Percentiles rank a stretch among this genome's conserved stretches.
These are phyloP conservation scores for Babesia ovata DNA, from an alignment of 169 alveolate species.

Conservation along the genomic window DNA sequence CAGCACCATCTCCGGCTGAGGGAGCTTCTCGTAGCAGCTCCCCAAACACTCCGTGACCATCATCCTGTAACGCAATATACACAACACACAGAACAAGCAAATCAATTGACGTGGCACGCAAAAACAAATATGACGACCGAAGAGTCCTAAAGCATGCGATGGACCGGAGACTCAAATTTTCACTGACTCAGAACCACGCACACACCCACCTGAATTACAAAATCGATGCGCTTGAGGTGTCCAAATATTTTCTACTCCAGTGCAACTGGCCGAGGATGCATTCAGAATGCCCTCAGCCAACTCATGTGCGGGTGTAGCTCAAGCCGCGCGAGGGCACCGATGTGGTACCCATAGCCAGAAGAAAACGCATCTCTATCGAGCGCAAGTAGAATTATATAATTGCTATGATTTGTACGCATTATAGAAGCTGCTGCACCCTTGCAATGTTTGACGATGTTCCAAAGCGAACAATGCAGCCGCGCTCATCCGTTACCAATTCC, in stretches of 20 bases:
- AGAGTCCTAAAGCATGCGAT: conserved; percentile 3
- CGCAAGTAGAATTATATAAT: not conserved
- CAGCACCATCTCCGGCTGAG: conserved; percentile 71
- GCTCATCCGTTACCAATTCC: too few relatives aligned
- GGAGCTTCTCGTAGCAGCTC: conserved; percentile 63
- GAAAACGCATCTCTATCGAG: not conserved
- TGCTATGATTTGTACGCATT: too few relatives aligned
- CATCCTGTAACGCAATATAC: conserved; percentile 33
- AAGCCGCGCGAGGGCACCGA: conserved; percentile 40
- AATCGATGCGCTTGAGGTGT: conserved; percentile 2
- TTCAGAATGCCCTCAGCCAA: conserved; percentile 8
- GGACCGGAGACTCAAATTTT: not conserved
- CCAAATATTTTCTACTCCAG: not conserved
- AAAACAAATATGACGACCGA: not conserved
- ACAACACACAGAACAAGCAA: not conserved
- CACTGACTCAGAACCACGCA: conserved; percentile 2
- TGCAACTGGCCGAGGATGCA: conserved; percentile 14
- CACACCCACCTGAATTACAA: conserved; percentile 43
- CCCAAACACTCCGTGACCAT: conserved; percentile 53
- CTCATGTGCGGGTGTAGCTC: conserved; percentile 4
- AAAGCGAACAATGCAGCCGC: too few relatives aligned
- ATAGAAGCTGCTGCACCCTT: too few relatives aligned
- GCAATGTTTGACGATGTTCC: too few relatives aligned
- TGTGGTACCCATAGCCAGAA: conserved; percentile 15
- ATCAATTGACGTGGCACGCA: not conserved